Evolutionary conservation across 2,329 filamentous ascomycete genomes (phyloP).

Genomic region (Curvularia lunata): DNA sequence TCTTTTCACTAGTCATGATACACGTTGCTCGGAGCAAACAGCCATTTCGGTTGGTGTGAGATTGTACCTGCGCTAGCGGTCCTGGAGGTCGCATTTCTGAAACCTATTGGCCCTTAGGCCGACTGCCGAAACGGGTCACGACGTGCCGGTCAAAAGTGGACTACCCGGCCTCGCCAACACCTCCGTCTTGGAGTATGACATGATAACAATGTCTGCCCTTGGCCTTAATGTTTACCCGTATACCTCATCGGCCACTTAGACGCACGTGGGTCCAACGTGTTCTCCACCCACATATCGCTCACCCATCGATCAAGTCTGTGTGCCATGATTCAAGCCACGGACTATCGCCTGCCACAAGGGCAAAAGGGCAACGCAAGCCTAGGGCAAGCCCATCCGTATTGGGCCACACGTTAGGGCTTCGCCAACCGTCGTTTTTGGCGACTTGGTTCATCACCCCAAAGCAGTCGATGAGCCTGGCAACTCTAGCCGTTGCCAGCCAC

Average conservation of each 20-base stretch:
- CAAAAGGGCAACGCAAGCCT: conserved; percentile 8
- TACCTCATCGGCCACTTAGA: conserved; percentile 29
- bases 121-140: conserved; percentile 32
- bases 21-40: conserved; percentile 40
- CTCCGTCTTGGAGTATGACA: background rate
- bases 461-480: conserved; percentile 20
- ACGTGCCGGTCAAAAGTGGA: conserved; percentile 31
- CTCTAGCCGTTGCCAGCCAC: conserved; percentile 29
- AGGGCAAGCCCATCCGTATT: conserved; percentile 1
- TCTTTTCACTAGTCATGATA: conserved; percentile 24
- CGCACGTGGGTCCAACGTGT: conserved; percentile 19
- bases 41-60: conserved; percentile 38
- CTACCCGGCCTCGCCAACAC: conserved; percentile 8
- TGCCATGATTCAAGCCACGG: conserved; percentile 28
- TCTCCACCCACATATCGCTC: conserved; percentile 17
- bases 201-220: conserved; percentile 16
- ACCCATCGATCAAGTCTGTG: conserved; percentile 22
- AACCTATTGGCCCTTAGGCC: conserved; percentile 37
- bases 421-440: conserved; percentile 12
- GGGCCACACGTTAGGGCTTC: background rate
- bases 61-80: conserved; percentile 49
- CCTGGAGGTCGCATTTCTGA: conserved; percentile 36
- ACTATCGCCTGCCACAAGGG: conserved; percentile 12
- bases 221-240: conserved; percentile 21
- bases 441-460: conserved; percentile 16